phyloP scores from a whole-genome alignment of 331 rosid genomes.

The Acacia pycnantha region DNA sequence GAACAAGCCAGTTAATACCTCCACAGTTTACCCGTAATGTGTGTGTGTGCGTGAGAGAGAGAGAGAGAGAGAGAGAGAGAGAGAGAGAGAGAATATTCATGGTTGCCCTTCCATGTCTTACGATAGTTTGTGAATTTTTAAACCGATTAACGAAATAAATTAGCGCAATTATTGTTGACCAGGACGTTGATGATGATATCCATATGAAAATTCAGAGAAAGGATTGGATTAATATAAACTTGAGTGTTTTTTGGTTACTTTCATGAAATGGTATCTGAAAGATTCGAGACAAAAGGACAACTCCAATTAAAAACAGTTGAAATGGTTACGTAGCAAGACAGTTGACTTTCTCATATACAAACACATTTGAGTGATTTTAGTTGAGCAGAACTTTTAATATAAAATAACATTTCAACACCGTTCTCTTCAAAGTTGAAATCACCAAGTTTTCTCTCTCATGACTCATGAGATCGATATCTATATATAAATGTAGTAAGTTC shows the following conservation, averaged over 20 bases:
- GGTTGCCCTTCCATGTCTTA: neutral
- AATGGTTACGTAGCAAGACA: neutral
- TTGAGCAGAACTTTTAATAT: neutral
- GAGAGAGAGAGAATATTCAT: neutral
- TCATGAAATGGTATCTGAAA: neutral
- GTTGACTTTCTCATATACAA: neutral
- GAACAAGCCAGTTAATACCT: neutral
- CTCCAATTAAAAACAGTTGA: neutral
- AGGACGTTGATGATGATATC: neutral
- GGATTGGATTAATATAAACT: neutral
- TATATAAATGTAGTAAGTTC: neutral
- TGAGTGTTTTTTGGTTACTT: neutral
- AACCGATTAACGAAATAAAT: neutral
- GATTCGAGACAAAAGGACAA: neutral
- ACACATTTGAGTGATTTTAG: neutral
- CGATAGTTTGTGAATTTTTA: neutral
- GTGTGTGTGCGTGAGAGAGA: neutral
- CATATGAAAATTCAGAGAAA: neutral
- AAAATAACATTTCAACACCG: neutral
- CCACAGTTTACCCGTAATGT: neutral
- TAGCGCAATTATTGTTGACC: neutral
- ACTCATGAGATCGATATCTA: neutral
- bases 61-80: neutral
- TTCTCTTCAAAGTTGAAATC: neutral
- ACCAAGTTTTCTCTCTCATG: neutral